Conservation (phyloP, 192 early-diverging fungal genomes). For the Backusella circina region DNA sequence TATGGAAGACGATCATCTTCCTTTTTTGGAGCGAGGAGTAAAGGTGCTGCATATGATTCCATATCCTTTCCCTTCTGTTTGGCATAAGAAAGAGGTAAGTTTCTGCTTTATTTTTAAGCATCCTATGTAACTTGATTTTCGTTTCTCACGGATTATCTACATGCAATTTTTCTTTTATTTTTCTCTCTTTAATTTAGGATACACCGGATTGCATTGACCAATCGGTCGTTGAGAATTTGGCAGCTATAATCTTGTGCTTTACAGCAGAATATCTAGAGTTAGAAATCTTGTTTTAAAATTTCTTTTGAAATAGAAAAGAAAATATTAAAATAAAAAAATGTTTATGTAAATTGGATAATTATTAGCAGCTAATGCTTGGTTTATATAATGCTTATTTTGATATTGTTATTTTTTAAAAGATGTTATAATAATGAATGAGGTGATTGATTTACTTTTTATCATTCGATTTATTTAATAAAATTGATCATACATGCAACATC, state of each 20-base stretch:
- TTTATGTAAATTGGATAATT: no score
- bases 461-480: no score
- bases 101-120: no score
- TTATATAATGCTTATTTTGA: no score
- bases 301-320: background rate
- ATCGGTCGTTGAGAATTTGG: slow-evolving; percentile 67
- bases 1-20: slow-evolving; percentile 88
- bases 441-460: no score
- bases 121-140: no score
- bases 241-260: slow-evolving; percentile 75
- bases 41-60: slow-evolving; percentile 88
- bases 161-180: no score
- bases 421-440: no score
- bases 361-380: no score
- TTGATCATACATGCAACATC: no score
- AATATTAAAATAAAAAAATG: no score
- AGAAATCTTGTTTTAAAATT: background rate
- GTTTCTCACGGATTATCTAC: background rate
- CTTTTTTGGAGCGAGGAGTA: slow-evolving; percentile 78
- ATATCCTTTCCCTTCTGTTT: slow-evolving; percentile 76
- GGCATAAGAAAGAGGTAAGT: slow-evolving; percentile 68
- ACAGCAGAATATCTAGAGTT: slow-evolving; percentile 58
- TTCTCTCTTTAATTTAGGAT: slow-evolving; percentile 42
- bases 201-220: slow-evolving; percentile 65
- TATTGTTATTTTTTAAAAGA: no score